phyloP scores from a whole-genome alignment of 2,329 filamentous ascomycete species.

The Neofusicoccum kwambonambiense region DNA sequence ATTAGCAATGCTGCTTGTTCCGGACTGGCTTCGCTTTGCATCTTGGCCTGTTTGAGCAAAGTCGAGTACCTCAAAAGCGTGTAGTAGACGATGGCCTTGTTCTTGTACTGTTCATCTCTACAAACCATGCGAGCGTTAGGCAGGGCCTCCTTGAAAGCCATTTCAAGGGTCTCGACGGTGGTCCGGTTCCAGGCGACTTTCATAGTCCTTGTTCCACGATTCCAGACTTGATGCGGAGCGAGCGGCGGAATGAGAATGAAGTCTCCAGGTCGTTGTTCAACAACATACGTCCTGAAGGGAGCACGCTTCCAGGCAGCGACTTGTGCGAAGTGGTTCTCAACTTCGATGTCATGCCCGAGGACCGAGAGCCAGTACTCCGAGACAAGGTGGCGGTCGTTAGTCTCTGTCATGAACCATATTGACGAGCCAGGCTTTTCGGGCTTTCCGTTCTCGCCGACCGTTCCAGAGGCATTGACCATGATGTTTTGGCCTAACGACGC shows the following conservation, averaged over 20 bases:
- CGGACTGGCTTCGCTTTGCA: conserved; percentile 49
- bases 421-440: conserved; percentile 76
- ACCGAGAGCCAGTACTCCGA: conserved; percentile 92
- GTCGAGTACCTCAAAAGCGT: conserved; percentile 75
- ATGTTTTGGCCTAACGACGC: conserved; percentile 94
- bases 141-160: conserved; percentile 82
- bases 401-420: conserved; percentile 98
- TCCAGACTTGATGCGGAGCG: conserved; percentile 97
- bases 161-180: conserved; percentile 83
- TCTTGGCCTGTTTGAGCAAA: conserved; percentile 58
- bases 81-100: conserved; percentile 92
- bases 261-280: conserved; percentile 87
- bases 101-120: conserved; percentile 97
- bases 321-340: conserved; percentile 95
- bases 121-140: conserved; percentile 88
- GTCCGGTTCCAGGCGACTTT: conserved; percentile 98
- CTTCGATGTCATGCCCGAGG: conserved; percentile 92
- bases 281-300: conserved; percentile 87
- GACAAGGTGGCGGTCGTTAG: conserved; percentile 84
- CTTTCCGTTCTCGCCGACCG: conserved; percentile 66
- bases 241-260: conserved; percentile 91
- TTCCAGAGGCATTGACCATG: conserved; percentile 85
- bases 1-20: conserved; percentile 39
- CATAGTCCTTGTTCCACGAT: conserved; percentile 90
- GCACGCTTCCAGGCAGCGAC: conserved; percentile 94